phyloP scores from a whole-genome alignment of 1,284 basidiomycete genomes.

The Tilletia indica region DNA sequence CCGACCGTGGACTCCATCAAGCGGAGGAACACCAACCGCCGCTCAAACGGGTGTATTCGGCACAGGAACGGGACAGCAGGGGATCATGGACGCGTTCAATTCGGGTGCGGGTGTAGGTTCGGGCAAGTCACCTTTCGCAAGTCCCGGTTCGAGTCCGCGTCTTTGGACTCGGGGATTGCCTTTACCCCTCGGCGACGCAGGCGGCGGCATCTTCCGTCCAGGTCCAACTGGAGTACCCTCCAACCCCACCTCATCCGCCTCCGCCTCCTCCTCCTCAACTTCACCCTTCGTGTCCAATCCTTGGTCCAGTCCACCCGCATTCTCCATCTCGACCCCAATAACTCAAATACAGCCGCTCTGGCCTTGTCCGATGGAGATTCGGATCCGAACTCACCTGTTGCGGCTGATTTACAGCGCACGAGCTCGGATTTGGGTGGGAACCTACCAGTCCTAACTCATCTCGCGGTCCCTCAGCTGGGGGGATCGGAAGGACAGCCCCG shows the following conservation, averaged over 20 bases:
- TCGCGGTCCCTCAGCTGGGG: neutral
- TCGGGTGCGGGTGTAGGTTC: too few species aligned
- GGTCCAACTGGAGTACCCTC: too few species aligned
- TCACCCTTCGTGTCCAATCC: neutral
- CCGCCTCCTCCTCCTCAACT: neutral
- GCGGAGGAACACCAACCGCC: too few species aligned
- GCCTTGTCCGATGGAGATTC: neutral
- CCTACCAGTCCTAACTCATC: neutral
- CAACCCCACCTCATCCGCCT: too few species aligned
- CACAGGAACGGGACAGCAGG: too few species aligned
- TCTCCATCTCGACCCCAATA: neutral
- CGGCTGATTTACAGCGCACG: neutral
- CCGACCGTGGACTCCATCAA: too few species aligned
- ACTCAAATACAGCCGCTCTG: neutral
- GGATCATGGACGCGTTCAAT: too few species aligned
- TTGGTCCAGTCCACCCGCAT: conserved; percentile 1
- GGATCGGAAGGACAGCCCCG: neutral
- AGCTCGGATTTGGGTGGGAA: conserved; percentile 7
- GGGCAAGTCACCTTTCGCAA: neutral
- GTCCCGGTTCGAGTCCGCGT: neutral
- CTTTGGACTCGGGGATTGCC: neutral
- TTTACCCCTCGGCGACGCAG: neutral
- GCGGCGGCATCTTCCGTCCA: neutral
- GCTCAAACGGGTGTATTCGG: too few species aligned
- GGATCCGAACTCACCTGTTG: neutral